A percentile compares a stretch with the other conserved stretches of the same genome.
These are phyloP conservation scores for Candida pini DNA, from an alignment of 805 yeast species.

Conservation along the genomic window DNA sequence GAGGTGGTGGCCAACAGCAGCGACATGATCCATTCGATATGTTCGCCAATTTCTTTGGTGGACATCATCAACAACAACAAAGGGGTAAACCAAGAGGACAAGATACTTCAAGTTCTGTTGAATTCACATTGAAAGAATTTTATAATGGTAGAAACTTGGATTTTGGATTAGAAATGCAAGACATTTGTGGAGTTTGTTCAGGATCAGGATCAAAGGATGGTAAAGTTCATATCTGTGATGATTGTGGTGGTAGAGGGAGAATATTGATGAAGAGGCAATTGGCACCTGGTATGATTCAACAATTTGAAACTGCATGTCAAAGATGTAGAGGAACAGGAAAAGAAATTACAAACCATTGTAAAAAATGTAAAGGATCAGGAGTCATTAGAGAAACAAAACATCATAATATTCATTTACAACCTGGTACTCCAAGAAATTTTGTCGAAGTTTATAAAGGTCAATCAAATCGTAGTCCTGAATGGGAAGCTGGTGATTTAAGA, in stretches of 20 bases:
- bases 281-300: constrained; percentile 89
- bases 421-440: constrained; percentile 64
- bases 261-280: constrained; percentile 61
- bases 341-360: constrained; percentile 58
- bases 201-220: constrained; percentile 89
- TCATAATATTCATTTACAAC: constrained; percentile 56
- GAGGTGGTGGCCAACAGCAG: constrained; percentile 32
- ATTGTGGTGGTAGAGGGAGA: constrained; percentile 76
- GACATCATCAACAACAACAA: constrained; percentile 24
- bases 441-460: constrained; percentile 61
- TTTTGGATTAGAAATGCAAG: constrained; percentile 61
- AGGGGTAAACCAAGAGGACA: constrained; percentile 49
- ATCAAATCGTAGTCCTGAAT: constrained; percentile 80
- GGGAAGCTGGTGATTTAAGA: constrained; percentile 73
- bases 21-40: constrained; percentile 43
- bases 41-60: constrained; percentile 58
- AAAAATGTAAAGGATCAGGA: constrained; percentile 64
- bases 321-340: constrained; percentile 76
- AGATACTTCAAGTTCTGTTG: constrained; percentile 51
- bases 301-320: constrained; percentile 74
- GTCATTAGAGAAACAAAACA: constrained; percentile 50
- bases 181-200: constrained; percentile 68
- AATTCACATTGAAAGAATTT: constrained; percentile 57
- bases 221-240: constrained; percentile 52
- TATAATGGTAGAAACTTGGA: constrained; percentile 63